Evolutionary conservation across 2,329 filamentous ascomycete genomes (phyloP).

Genomic region (Curvularia sp.): DNA sequence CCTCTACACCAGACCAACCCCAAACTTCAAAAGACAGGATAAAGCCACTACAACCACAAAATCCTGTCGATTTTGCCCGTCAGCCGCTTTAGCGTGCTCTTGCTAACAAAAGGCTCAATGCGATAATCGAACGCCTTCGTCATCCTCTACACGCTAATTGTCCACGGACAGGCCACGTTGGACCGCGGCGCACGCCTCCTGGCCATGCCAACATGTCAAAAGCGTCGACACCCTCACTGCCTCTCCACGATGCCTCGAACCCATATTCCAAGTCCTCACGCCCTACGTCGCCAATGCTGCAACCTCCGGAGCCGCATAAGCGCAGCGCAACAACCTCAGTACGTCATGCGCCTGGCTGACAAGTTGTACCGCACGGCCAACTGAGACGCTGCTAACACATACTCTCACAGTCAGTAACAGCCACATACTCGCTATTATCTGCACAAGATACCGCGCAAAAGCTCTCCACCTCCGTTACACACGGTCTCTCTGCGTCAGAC

Average conservation of each 20-base stretch:
- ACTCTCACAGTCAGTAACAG: constrained; percentile 51
- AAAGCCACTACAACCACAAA: constrained; percentile 12
- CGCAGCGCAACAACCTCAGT: constrained; percentile 43
- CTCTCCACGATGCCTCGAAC: constrained; percentile 60
- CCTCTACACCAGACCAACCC: constrained; percentile 16
- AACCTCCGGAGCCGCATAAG: constrained; percentile 36
- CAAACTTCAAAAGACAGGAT: constrained; percentile 18
- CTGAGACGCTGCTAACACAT: constrained; percentile 26
- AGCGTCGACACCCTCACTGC: constrained; percentile 64
- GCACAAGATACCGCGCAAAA: constrained; percentile 77
- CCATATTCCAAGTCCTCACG: constrained; percentile 38
- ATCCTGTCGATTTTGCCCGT: constrained; percentile 2
- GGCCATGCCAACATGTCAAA: constrained; percentile 68
- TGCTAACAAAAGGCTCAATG: constrained; percentile 28
- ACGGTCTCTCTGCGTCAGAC: constrained; percentile 81
- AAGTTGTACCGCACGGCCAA: not conserved
- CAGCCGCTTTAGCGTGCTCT: constrained; percentile 9
- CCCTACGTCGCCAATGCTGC: constrained; percentile 40
- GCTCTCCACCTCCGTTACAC: constrained; percentile 80
- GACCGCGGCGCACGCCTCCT: constrained; percentile 39
- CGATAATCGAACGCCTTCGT: constrained; percentile 24
- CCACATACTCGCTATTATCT: constrained; percentile 69
- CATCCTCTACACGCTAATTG: constrained; percentile 12
- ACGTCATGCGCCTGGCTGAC: constrained; percentile 19
- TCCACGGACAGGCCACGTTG: constrained; percentile 40